These are phyloP conservation scores for Yarrowia porcina DNA, from an alignment of 805 yeast genomes.

Conservation along the genomic window DNA sequence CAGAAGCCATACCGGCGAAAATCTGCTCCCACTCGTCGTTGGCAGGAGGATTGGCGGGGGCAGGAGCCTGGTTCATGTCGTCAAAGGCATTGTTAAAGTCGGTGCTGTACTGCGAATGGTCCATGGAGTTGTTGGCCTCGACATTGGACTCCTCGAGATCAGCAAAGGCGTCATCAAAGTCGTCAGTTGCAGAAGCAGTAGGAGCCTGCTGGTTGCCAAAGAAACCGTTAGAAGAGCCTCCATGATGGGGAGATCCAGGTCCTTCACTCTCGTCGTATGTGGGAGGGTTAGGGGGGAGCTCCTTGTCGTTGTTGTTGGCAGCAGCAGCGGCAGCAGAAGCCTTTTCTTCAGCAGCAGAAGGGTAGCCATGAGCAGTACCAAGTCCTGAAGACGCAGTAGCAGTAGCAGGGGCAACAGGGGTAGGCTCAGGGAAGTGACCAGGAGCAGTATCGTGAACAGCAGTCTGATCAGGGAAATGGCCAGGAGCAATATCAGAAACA, in stretches of 20 bases:
- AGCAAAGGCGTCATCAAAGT: slow-evolving; percentile 35
- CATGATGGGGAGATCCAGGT: neutral
- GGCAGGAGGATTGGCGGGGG: slow-evolving; percentile 5
- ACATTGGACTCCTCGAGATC: slow-evolving; percentile 29
- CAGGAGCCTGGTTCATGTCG: slow-evolving; percentile 24
- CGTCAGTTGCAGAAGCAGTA: neutral
- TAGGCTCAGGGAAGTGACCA: neutral
- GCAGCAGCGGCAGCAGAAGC: slow-evolving; percentile 26
- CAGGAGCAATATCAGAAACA: slow-evolving; percentile 27
- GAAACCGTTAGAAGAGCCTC: neutral
- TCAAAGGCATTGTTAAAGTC: slow-evolving; percentile 31
- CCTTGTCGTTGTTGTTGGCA: slow-evolving; percentile 11
- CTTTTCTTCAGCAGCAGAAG: slow-evolving; percentile 29
- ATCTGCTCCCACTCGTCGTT: slow-evolving; percentile 85
- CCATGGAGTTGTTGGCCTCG: slow-evolving; percentile 24
- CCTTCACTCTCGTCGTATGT: slow-evolving; percentile 15
- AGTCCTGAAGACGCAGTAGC: slow-evolving; percentile 14
- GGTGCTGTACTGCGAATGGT: neutral
- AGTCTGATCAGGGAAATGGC: slow-evolving; percentile 26
- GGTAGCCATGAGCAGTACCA: neutral
- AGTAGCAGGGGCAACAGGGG: slow-evolving; percentile 24
- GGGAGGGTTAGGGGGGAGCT: slow-evolving; percentile 21
- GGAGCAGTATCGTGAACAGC: slow-evolving; percentile 29
- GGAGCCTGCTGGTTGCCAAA: neutral
- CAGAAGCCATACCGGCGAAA: slow-evolving; percentile 76